Base-by-base conservation (phyloP, 805 yeast species). In the Candida boleticola region DNA sequence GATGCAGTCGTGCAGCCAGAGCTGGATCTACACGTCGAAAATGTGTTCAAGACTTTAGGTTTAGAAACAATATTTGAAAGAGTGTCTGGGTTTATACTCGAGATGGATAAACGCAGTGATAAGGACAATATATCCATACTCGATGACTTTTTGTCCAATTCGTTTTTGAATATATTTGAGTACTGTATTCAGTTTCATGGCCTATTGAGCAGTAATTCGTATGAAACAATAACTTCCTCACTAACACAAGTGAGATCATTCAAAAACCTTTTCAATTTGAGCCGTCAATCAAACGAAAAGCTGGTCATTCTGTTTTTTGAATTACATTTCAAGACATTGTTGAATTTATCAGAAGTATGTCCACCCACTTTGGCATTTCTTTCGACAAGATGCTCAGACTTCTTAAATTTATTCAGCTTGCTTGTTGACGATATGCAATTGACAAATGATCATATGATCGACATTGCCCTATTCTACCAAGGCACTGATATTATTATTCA, bases 401-500 rank as follows among this genome's bases (percentile, higher is more conserved):
- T 36, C n/a, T 17, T 36, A 13, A 19, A 13, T 7, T 17, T 22
- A 13, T 26, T 36, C 6, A n/a, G 13, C 18, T 25, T 29, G n/a
- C 22, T 36, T 5, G 14, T 5, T 21, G 39, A 36, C 31, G 39
- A 36, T 17, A 23, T 23, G 22, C 29, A 35, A 22, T 29, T 36
- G 23, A 26, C 44, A 21, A 27, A 29, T 17, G 36, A 33, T 16
- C 17, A 19, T 5, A 26, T 32, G 25, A 23, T 33, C 9, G 31
- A 31, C 11, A 29, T 39, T 21, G 37, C 14, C 29, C n/a, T 29
- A 3, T 47, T 36, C 39, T 36, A 20, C 36, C 32, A 36, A 37
- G 44, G 49, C 20, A 47, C 44, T 31, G 55, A 49, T 30, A 29
- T 33, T 19, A 39, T 37, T 11, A 40, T 44, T 13, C 42, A 32